These are phyloP conservation scores for Grosmannia serpens DNA, from an alignment of 2,329 filamentous ascomycete genomes.

Conservation along the genomic window DNA sequence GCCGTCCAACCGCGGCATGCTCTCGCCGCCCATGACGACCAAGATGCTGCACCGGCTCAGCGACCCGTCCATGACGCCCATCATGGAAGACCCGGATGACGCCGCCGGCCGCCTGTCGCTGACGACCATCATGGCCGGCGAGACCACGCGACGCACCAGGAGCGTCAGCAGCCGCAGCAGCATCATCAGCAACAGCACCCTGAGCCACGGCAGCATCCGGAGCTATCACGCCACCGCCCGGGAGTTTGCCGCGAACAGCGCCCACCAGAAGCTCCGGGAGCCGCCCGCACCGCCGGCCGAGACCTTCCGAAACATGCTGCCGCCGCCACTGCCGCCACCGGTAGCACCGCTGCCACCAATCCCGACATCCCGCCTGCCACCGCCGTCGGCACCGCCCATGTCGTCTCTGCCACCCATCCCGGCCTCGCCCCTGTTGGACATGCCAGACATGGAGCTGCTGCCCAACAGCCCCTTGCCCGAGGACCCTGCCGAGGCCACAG, in stretches of 20 bases:
- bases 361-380: not conserved
- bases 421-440: not conserved
- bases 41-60: slow-evolving; percentile 5
- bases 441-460: not conserved
- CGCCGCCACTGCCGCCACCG: not conserved
- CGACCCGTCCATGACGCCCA: slow-evolving; percentile 9
- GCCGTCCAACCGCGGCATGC: not conserved
- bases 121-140: not conserved
- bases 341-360: not conserved
- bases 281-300: slow-evolving; percentile 2
- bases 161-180: not conserved
- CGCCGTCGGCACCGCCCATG: not conserved
- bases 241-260: slow-evolving; percentile 10
- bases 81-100: slow-evolving; percentile 10
- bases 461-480: not conserved
- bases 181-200: not conserved
- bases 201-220: not conserved
- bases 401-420: not conserved
- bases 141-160: not conserved
- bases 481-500: not conserved
- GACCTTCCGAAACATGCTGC: not conserved
- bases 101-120: not conserved
- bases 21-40: not conserved
- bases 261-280: not conserved
- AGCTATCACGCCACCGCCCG: slow-evolving; percentile 15